Conservation (phyloP, 768 basidiomycete species). For the Auricularia auricula-judae region DNA sequence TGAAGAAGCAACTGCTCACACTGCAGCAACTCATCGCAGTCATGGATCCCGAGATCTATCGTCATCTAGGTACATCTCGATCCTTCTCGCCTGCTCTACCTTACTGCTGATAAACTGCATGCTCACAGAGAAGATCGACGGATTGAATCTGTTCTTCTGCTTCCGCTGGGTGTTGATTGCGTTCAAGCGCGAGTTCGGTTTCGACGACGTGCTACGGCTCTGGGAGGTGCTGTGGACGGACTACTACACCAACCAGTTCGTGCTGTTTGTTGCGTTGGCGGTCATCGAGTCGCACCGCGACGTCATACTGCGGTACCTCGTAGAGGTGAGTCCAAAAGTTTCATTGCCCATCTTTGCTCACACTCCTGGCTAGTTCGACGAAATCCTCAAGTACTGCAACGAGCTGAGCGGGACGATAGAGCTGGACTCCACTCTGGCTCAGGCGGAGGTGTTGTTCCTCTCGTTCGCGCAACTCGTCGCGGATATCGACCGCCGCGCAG, state of each 20-base stretch:
- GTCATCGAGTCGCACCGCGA: conserved; percentile 92
- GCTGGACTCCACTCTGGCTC: conserved; percentile 87
- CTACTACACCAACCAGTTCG: conserved; percentile 77
- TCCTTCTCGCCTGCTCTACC: conserved; percentile 19
- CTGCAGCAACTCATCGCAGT: conserved; percentile 83
- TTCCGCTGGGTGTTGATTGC: conserved; percentile 92
- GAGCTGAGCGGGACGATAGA: conserved; percentile 96
- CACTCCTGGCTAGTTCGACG: conserved; percentile 50
- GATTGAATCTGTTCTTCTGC: conserved; percentile 92
- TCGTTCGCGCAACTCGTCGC: conserved; percentile 83
- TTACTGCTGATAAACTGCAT: conserved; percentile 1
- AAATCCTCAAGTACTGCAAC: conserved; percentile 84
- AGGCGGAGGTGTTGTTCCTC: conserved; percentile 93
- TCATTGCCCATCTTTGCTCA: background rate
- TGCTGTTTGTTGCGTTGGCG: conserved; percentile 90
- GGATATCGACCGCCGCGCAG: conserved; percentile 74
- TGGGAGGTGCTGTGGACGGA: conserved; percentile 96
- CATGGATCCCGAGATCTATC: conserved; percentile 94
- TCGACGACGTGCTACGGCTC: conserved; percentile 76
- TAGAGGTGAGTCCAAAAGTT: conserved; percentile 54
- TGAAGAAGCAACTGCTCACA: conserved; percentile 87
- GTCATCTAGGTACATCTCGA: conserved; percentile 50
- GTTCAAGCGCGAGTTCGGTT: conserved; percentile 95
- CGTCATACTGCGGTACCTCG: conserved; percentile 88
- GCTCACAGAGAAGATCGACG: conserved; percentile 69